Evolutionary conservation across 768 basidiomycete genomes (phyloP), one percentile per base, ranked within the genome.

Genomic region (Coprinopsis sp.): DNA sequence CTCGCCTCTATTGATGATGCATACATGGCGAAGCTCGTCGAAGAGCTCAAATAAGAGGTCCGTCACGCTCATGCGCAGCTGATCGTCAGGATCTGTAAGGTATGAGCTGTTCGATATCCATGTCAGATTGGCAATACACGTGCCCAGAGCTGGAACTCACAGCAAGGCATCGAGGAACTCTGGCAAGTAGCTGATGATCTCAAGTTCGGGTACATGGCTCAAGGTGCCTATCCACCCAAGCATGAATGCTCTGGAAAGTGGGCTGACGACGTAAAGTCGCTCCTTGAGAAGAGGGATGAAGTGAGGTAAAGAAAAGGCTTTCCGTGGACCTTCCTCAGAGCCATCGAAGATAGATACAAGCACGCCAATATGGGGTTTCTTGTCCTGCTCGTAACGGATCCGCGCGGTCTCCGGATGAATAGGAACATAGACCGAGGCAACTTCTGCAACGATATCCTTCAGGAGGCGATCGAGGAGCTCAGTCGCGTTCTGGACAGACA

Each of bases 401-500:
- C 77, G 82, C 61, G 85, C 87, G 0, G 84, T 86, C 60, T 91
- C 89, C 2, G 84, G 79, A 59, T 88, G 88, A 48, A 89, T 81
- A 8, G 93, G 91, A 42, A 96, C 84, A 62, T 96, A 97, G 28
- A 89, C 86, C 1, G 93, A 91, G 2, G 95, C 96, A 6, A 91
- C 90, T 66, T 98, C 96, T 11, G 93, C 87, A 4, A 98, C 95
- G 38, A 97, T 95, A 55, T 99, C 96, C 60, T 98, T 97, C 55
- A 99, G 78, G n/a, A 97, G 78, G 16, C 95, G 81, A 63, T 99
- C 96, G 47, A 98, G 77, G 23, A 99, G 78, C 63, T 99, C 96
- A 1, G 96, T 94, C 2, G 95, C 95, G 58, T 97, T 98, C 79
- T 96, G 95, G 51, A 99, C 95, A 2, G 96, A 95, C 29, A 90